Conservation (phyloP, 805 yeast species). For the Pichia manshurica region DNA sequence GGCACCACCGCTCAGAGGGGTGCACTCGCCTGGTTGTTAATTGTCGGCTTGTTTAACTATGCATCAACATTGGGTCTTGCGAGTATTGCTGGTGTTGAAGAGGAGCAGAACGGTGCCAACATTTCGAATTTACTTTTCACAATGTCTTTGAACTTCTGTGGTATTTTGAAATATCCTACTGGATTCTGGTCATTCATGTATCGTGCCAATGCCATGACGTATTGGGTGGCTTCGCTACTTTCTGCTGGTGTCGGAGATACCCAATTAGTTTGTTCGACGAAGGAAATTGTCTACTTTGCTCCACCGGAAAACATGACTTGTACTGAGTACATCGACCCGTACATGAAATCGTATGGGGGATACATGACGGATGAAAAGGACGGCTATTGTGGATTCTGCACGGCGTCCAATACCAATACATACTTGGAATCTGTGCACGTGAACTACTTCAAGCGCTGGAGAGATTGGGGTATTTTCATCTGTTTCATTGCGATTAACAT, state of each 20-base stretch:
- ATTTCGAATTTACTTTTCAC: constrained; percentile 52
- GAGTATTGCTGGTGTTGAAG: constrained; percentile 52
- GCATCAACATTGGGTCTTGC: constrained; percentile 54
- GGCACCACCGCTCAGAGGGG: constrained; percentile 47
- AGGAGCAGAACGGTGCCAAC: constrained; percentile 61
- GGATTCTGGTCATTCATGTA: constrained; percentile 83
- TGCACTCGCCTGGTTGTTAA: constrained; percentile 40
- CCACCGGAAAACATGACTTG: constrained; percentile 58
- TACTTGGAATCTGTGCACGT: constrained; percentile 47
- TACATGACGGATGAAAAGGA: constrained; percentile 43
- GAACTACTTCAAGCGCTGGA: constrained; percentile 48
- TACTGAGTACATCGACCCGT: constrained; percentile 43
- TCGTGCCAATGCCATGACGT: constrained; percentile 65
- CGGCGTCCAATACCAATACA: constrained; percentile 48
- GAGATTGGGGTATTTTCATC: constrained; percentile 52
- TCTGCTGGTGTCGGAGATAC: constrained; percentile 51
- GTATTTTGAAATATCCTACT: constrained; percentile 57
- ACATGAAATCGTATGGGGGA: constrained; percentile 40
- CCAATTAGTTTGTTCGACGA: constrained; percentile 39
- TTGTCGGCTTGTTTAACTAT: constrained; percentile 46
- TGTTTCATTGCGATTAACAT: constrained; percentile 44
- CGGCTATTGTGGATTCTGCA: constrained; percentile 56
- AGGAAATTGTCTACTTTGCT: constrained; percentile 42
- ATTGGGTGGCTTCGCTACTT: constrained; percentile 51
- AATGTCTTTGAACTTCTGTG: constrained; percentile 66